Percentiles rank a stretch among this genome's conserved stretches.
Evolutionary conservation across 257 asterid genomes (phyloP).

Genomic region (Solanum clarkiae): DNA sequence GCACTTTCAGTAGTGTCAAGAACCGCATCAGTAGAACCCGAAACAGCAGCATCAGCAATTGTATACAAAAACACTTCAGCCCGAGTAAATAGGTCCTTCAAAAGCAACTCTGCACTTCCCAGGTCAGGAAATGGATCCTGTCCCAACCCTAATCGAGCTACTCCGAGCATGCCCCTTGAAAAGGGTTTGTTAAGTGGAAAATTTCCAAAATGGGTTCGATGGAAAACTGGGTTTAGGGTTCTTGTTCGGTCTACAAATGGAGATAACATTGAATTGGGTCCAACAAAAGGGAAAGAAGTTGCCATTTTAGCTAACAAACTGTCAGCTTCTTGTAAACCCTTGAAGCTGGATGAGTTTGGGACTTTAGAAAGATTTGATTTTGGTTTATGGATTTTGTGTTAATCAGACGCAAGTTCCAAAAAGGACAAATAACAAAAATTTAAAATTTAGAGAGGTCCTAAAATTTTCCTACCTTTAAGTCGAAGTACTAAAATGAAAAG

Average conservation of each 20-base stretch:
- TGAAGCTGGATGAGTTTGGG: neutral
- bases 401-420: no score
- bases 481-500: no score
- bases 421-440: no score
- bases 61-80: constrained; percentile 76
- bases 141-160: constrained; percentile 70
- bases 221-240: constrained; percentile 25
- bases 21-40: constrained; percentile 39
- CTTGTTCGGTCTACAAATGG: constrained; percentile 37
- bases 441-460: no score
- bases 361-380: neutral
- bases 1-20: constrained; percentile 22
- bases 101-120: constrained; percentile 37
- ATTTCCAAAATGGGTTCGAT: constrained; percentile 28
- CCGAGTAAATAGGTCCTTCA: constrained; percentile 51
- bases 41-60: constrained; percentile 84
- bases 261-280: constrained; percentile 35
- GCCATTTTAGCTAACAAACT: constrained; percentile 26
- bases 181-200: constrained; percentile 29
- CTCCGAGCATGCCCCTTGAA: constrained; percentile 36
- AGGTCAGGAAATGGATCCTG: constrained; percentile 67
- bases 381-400: neutral
- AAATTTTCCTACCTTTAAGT: no score
- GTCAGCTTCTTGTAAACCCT: neutral
- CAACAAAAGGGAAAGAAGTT: constrained; percentile 28